Conservation (phyloP, 306 rosid species). For the Cyclanthera cordifolia region DNA sequence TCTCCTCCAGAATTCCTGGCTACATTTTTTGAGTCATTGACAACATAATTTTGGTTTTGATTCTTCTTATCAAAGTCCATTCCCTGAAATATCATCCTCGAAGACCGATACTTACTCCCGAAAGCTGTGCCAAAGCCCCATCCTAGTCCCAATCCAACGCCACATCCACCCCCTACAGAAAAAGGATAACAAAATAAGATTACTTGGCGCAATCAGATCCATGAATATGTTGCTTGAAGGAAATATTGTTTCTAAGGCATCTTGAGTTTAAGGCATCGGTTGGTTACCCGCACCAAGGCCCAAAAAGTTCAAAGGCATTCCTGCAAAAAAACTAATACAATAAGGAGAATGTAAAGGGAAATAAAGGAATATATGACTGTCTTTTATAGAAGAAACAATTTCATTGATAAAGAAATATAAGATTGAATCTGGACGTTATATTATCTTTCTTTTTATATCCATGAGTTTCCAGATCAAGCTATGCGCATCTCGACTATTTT, state of each 20-base stretch:
- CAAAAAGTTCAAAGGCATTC: constrained; percentile 76
- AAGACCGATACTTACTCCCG: constrained; percentile 72
- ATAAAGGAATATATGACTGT: not conserved
- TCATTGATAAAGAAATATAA: too few relatives aligned
- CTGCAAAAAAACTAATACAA: too few relatives aligned
- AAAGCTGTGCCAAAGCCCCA: constrained; percentile 95
- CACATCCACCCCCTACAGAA: constrained; percentile 92
- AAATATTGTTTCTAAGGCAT: not conserved
- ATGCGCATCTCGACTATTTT: too few relatives aligned
- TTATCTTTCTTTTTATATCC: too few relatives aligned
- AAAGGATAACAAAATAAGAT: not conserved
- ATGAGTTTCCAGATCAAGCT: too few relatives aligned
- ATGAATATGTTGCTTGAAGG: not conserved
- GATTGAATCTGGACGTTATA: too few relatives aligned
- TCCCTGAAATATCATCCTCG: constrained; percentile 58
- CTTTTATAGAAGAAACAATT: too few relatives aligned
- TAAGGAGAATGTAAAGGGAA: not conserved
- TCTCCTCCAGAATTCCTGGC: constrained; percentile 27
- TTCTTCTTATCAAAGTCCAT: constrained; percentile 47
- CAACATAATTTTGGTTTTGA: constrained; percentile 16
- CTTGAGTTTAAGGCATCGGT: not conserved
- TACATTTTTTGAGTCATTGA: constrained; percentile 15
- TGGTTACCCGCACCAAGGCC: constrained; percentile 83
- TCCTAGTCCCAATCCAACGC: constrained; percentile 94
- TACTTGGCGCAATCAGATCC: not conserved